Percentiles rank a stretch among this genome's conserved stretches.
These are phyloP conservation scores for Phalaenopsis aphrodite DNA, from an alignment of 106 monocot genomes.

Conservation along the genomic window DNA sequence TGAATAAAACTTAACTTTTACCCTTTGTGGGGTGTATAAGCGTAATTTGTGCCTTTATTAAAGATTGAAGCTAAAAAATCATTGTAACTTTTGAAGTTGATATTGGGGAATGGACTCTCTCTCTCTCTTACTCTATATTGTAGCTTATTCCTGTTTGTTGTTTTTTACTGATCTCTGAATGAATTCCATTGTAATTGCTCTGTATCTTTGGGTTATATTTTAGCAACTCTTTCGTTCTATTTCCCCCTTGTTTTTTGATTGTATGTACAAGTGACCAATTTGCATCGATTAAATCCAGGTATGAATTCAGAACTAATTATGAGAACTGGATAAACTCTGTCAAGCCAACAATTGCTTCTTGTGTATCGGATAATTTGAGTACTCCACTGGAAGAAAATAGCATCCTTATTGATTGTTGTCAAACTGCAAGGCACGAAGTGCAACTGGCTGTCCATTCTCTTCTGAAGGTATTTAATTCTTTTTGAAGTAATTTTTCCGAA, in stretches of 20 bases:
- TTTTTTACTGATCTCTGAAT: not conserved
- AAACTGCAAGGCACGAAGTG: slow-evolving; percentile 52
- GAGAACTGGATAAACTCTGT: slow-evolving; percentile 60
- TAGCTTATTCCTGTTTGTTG: not conserved
- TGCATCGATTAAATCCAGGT: slow-evolving; percentile 28
- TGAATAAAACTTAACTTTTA: not conserved
- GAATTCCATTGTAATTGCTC: not conserved
- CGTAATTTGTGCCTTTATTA: not conserved
- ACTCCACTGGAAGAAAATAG: slow-evolving; percentile 12
- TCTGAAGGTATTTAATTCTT: slow-evolving; percentile 46
- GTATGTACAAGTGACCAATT: not conserved
- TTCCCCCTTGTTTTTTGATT: not conserved
- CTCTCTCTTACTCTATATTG: not conserved
- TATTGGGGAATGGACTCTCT: not conserved
- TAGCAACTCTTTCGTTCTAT: not conserved
- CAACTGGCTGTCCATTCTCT: slow-evolving; percentile 68
- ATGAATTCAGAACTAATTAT: slow-evolving; percentile 67
- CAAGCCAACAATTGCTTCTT: slow-evolving; percentile 36
- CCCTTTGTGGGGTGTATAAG: not conserved
- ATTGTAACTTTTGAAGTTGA: not conserved
- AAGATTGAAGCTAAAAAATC: not conserved
- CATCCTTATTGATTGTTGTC: slow-evolving; percentile 29
- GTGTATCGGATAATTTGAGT: slow-evolving; percentile 23
- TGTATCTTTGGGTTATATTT: not conserved
- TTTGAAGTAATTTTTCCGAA: too few species aligned